A percentile compares a stretch with the other conserved stretches of the same genome.
Evolutionary conservation across 2,329 filamentous ascomycete species (phyloP).

Genomic region (Venturiaceae sp.): DNA sequence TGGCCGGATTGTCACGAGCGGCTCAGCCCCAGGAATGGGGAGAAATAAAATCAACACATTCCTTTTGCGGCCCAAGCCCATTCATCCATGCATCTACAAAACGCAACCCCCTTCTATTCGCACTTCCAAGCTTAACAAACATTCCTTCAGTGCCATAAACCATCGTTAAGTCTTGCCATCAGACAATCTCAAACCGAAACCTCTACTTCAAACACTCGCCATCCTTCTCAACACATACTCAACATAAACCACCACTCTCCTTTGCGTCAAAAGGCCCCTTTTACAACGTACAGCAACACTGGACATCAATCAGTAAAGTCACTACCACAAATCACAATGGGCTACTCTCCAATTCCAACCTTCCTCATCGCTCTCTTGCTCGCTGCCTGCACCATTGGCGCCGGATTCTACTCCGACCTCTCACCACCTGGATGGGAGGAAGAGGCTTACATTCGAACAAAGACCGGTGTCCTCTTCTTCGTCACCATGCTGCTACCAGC

Average conservation of each 20-base stretch:
- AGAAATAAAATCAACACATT: background rate
- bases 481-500: conserved; percentile 1
- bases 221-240: background rate
- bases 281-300: background rate
- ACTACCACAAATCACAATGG: background rate
- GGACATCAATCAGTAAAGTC: background rate
- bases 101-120: background rate
- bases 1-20: background rate
- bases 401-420: background rate
- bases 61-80: background rate
- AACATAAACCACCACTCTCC: background rate
- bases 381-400: background rate
- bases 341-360: background rate
- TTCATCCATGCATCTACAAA: background rate
- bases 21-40: background rate
- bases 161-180: background rate
- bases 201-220: background rate
- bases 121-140: background rate
- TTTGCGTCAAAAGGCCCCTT: background rate
- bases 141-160: background rate
- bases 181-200: background rate
- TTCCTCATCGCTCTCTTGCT: background rate
- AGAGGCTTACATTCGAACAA: background rate
- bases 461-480: background rate
- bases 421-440: background rate